Conservation (phyloP, 768 basidiomycete species). For the Russula sp. region DNA sequence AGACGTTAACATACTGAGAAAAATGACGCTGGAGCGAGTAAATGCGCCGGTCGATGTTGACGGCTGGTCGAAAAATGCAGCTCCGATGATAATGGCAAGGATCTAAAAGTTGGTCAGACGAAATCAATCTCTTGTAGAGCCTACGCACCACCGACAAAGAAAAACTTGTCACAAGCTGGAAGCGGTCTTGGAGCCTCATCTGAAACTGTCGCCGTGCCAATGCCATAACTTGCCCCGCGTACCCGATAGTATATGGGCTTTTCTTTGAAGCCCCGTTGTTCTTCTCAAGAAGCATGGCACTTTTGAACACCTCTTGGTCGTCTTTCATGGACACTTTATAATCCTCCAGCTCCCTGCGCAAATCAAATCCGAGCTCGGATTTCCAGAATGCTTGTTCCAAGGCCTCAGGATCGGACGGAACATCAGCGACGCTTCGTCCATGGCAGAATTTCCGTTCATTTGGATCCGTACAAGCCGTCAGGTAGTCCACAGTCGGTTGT, state of each 20-base stretch:
- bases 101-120: slow-evolving; percentile 39
- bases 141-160: slow-evolving; percentile 54
- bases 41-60: slow-evolving; percentile 77
- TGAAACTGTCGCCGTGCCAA: slow-evolving; percentile 72
- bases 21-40: slow-evolving; percentile 81
- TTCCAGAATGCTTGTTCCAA: slow-evolving; percentile 60
- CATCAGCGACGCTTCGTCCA: slow-evolving; percentile 53
- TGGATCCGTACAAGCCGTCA: slow-evolving; percentile 76
- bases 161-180: slow-evolving; percentile 73
- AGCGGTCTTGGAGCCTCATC: slow-evolving; percentile 68
- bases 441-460: slow-evolving; percentile 76
- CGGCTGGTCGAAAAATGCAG: slow-evolving; percentile 70
- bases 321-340: slow-evolving; percentile 54
- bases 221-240: slow-evolving; percentile 67
- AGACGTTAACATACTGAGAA: slow-evolving; percentile 62
- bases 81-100: slow-evolving; percentile 67
- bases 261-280: slow-evolving; percentile 71
- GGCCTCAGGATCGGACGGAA: slow-evolving; percentile 62
- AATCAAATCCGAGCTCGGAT: slow-evolving; percentile 46
- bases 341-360: slow-evolving; percentile 48
- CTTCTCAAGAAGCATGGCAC: slow-evolving; percentile 73
- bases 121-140: slow-evolving; percentile 5
- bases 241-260: slow-evolving; percentile 81
- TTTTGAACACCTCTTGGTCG: slow-evolving; percentile 72
- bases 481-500: slow-evolving; percentile 83